phyloP scores from a whole-genome alignment of 1,284 basidiomycete species.

The Leccinum subfulvum region DNA sequence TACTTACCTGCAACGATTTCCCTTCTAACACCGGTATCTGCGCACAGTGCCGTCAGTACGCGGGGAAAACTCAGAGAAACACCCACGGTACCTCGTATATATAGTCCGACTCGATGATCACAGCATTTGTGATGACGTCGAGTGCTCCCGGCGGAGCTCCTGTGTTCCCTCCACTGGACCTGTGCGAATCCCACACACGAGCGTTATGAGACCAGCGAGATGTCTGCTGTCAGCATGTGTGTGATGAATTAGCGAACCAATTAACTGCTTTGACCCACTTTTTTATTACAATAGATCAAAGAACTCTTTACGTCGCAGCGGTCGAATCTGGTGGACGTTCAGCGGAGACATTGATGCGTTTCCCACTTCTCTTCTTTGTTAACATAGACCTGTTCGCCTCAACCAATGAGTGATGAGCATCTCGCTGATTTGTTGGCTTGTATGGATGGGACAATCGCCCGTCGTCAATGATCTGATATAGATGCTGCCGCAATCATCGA shows the following conservation, averaged over 20 bases:
- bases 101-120: constrained; percentile 87
- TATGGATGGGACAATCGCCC: constrained; percentile 93
- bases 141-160: not conserved
- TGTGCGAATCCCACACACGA: not conserved
- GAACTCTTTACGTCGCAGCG: not conserved
- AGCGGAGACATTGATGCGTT: not conserved
- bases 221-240: not conserved
- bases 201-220: not conserved
- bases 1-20: constrained; percentile 88
- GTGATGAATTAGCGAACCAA: not conserved
- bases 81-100: not conserved
- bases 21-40: constrained; percentile 92
- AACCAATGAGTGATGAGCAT: constrained; percentile 72
- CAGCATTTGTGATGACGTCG: constrained; percentile 77
- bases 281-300: not conserved
- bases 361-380: not conserved
- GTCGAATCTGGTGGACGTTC: not conserved
- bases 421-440: constrained; percentile 28
- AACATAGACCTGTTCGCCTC: constrained; percentile 40
- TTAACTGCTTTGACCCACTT: not conserved
- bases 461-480: constrained; percentile 86
- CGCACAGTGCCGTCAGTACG: constrained; percentile 45
- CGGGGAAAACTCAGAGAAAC: not conserved
- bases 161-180: not conserved
- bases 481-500: constrained; percentile 68